Evolutionary conservation across 768 basidiomycete genomes (phyloP), one percentile per base, ranked within the genome.

Genomic region (Gloeophyllum trabeum): DNA sequence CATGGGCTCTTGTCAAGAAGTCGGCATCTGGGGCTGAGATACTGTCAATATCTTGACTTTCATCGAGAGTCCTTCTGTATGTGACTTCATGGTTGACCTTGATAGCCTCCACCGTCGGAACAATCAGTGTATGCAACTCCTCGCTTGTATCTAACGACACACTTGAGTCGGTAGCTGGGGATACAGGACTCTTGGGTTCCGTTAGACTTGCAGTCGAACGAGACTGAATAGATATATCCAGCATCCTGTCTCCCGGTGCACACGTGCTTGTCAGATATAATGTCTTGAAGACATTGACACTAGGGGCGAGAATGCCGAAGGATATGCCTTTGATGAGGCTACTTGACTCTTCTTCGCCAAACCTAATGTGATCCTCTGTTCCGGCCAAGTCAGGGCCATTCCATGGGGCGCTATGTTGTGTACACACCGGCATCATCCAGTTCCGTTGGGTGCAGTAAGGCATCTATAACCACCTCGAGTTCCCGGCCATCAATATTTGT

Each of bases 221-320:
- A 6, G 87, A 81, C 43, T 80, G 81, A 25, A 93, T 62, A 0
- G 89, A 91, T 25, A 94, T 64, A 54, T 96, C 92, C 42, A 96
- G 58, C 35, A 77, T 69, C 35, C 90, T 73, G 41, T 84, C 75
- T 2, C 84, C 87, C 1, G 73, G 63, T 1, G 70, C 71, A 12
- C 87, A 81, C 0, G 68, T 65, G 49, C 72, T 78, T 30, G 66
- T 59, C 25, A 94, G 63, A 50, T 70, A 65, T 26, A 97, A 54
- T 6, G 76, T 80, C 56, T 83, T 88, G 38, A 67, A 48, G 2
- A 64, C 64, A 25, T 65, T 73, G 1, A 64, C 67, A 1, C 81
- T 80, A 0, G 85, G 76, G 1, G 63, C 48, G 16, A 94, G 56
- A 1, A 60, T 54, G 12, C 90, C 89, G 43, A 89, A 72, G 4